Base-by-base conservation (phyloP, 1,284 basidiomycete species). In the Cryptococcus jaspeensis region DNA sequence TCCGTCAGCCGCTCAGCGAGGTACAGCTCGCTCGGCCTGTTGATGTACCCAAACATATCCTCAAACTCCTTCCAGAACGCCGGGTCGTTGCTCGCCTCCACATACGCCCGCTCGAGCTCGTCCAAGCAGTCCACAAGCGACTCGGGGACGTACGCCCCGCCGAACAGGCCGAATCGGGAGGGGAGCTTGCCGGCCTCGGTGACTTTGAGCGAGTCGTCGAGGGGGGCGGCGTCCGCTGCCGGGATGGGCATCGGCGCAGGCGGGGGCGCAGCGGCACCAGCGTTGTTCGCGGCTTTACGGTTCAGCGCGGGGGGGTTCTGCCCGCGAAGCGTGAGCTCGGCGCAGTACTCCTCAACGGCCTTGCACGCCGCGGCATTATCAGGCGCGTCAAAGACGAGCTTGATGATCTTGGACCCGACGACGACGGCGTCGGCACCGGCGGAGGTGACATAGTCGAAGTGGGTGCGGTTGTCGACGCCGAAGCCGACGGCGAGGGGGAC, bases 71-170 rank as follows among this genome's bases (percentile, higher is more conserved):
- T 86, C 88, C 88, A 90, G 80, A 99, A 99, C 69, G 83, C 82
- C 0, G 94, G 92, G 75, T 99, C 95, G 20, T 82, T 83, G 72
- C 91, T 84, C 9, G 95, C 95, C 47, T 84, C 79, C 66, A 89
- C 87, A 78, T 98, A 94, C 40, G 90, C 93, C 57, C 85, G 85
- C 78, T 98, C 94, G 38, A 99, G 82, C 80, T 99, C 94, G 28
- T 84, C 80, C 44, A 98, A 82, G 70, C 90, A 92, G 70, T 94
- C 93, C 62, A 93, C 88, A 32, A 99, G 81, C 7, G 92, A 87
- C 78, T 99, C 96, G 1, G 96, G 92, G 5, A 98, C 93, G 77
- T 93, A 99, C 69, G 97, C 93, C 1, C 96, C 96, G 37, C 96
- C 96, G 71, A 96, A 99, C 59, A 92, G 81, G 51, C 96, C 96